phyloP scores from a whole-genome alignment of 345 rosid species.

The Camelina hispida region DNA sequence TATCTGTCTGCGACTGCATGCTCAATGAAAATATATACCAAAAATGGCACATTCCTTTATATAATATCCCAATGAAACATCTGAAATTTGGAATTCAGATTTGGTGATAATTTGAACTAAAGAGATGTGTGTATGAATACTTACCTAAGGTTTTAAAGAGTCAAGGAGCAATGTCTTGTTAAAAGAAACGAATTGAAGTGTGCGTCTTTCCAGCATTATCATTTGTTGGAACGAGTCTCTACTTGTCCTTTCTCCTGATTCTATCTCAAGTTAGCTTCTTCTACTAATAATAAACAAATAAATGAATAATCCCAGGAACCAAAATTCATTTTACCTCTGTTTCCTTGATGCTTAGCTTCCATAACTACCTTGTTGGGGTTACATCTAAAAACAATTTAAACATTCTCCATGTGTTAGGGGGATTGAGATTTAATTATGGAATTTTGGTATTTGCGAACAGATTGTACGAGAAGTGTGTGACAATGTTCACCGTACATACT shows the following conservation, averaged over 20 bases:
- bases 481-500: conserved; percentile 48
- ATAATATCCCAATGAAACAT: neutral
- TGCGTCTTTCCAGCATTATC: conserved; percentile 58
- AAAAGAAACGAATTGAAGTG: conserved; percentile 52
- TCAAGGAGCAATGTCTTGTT: conserved; percentile 39
- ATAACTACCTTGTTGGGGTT: conserved; percentile 36
- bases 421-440: neutral
- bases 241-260: conserved; percentile 38
- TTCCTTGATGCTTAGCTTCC: conserved; percentile 36
- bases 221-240: conserved; percentile 47
- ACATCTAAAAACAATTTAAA: conserved; percentile 41
- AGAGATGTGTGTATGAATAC: conserved; percentile 8
- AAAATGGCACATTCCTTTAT: neutral
- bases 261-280: conserved; percentile 25
- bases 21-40: neutral
- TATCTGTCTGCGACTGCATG: neutral
- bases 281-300: neutral
- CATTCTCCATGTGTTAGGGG: conserved; percentile 23
- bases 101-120: conserved; percentile 23
- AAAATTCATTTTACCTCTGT: conserved; percentile 34
- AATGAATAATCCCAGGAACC: neutral
- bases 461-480: conserved; percentile 7
- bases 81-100: conserved; percentile 9
- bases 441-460: neutral
- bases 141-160: conserved; percentile 40